Evolutionary conservation across 2,329 filamentous ascomycete genomes (phyloP).

Genomic region (Diaporthe aspalathi): DNA sequence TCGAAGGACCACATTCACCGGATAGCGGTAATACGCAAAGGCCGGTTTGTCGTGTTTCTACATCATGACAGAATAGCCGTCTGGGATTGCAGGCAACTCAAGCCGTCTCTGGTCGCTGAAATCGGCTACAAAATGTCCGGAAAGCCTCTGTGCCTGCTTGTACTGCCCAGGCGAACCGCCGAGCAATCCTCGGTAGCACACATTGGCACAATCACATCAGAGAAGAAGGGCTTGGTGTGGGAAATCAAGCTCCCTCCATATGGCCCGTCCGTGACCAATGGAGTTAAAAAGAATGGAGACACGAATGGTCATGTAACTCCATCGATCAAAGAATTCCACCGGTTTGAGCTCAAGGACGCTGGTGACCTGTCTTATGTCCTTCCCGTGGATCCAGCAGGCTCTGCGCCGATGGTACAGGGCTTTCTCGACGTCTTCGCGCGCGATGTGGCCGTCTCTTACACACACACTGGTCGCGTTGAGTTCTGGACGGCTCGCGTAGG

Average conservation of each 20-base stretch:
- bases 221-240: constrained; percentile 85
- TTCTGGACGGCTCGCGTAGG: constrained; percentile 89
- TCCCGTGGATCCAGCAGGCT: constrained; percentile 88
- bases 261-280: constrained; percentile 41
- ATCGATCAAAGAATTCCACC: constrained; percentile 74
- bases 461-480: constrained; percentile 76
- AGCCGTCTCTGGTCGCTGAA: constrained; percentile 69
- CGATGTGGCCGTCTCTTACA: constrained; percentile 89
- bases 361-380: constrained; percentile 75
- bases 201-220: constrained; percentile 84
- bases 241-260: constrained; percentile 73
- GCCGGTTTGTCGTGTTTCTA: constrained; percentile 83
- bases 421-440: constrained; percentile 88
- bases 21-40: constrained; percentile 81
- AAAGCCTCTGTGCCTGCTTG: constrained; percentile 82
- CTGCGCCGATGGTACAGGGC: constrained; percentile 75
- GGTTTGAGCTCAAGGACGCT: constrained; percentile 72
- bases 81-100: constrained; percentile 78
- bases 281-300: constrained; percentile 31
- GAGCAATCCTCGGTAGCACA: constrained; percentile 71
- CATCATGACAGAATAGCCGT: constrained; percentile 77
- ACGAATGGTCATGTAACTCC: constrained; percentile 50
- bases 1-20: constrained; percentile 80
- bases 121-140: constrained; percentile 70
- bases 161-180: constrained; percentile 73